Conservation (phyloP, 163 green algal genomes). For the Scenedesmus sp. region DNA sequence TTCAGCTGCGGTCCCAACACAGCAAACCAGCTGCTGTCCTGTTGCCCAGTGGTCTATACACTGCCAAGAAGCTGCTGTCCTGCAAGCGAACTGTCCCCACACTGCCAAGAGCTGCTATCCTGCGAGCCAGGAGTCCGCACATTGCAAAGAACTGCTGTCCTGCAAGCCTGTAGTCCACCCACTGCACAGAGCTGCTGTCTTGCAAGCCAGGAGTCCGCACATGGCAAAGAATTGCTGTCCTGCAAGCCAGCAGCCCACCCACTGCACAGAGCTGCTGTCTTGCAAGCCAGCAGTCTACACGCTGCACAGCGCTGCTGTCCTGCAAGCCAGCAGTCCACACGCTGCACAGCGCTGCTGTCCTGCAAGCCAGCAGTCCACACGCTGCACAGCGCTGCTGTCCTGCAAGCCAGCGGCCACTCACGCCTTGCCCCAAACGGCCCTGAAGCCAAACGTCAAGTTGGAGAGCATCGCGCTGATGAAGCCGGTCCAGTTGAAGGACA, state of each 20-base stretch:
- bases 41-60: no score
- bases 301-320: background rate
- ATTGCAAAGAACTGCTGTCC: no score
- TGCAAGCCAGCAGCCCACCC: background rate
- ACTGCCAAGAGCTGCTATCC: no score
- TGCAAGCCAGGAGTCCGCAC: no score
- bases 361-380: background rate
- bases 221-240: background rate
- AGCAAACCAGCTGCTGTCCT: no score
- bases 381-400: background rate
- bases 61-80: no score
- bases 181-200: no score
- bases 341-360: background rate
- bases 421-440: slow-evolving; percentile 94
- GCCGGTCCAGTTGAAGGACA: slow-evolving; percentile 98
- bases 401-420: slow-evolving; percentile 61
- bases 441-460: slow-evolving; percentile 96
- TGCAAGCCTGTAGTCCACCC: no score
- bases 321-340: background rate
- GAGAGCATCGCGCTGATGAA: slow-evolving; percentile 96
- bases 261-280: background rate
- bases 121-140: no score
- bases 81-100: no score
- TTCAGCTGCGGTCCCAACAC: no score
- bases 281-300: background rate